Base-by-base conservation (phyloP, 441 rosid species). In the Populus hybrid region DNA sequence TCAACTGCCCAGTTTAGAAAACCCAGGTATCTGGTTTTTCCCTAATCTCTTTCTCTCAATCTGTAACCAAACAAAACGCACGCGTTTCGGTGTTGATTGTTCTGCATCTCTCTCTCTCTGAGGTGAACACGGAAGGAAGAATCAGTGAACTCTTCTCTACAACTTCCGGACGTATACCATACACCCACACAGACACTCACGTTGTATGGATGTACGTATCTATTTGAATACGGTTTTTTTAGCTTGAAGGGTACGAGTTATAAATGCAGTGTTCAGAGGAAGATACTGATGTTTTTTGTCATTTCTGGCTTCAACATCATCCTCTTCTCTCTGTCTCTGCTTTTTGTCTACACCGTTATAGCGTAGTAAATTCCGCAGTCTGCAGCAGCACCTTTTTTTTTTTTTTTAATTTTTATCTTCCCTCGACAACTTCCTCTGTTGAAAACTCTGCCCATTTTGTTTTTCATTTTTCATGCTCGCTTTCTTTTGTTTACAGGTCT, bases 61-160 rank as follows among this genome's bases (percentile, higher is more conserved):
- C 21, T 28, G 64, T 16, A 8, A 11, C 6, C 23, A 29, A 2
- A 5, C 11, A 66, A 76, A 68, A 29, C 73, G 81, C 84, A 79
- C 84, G 82, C 78, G 82, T 69, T 67, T 79, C 82, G 80, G 84
- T 66, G 86, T 79, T 81, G 84, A 85, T 83, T 74, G 69, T 35
- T 33, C 64, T 56, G 8, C 38, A 7, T 29, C 31, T 29, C 38
- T 35, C 38, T 35, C 38, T 7, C 7, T 35, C 68, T 33, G 75
- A 72, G 80, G 72, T 72, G 75, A 72, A 36, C 3, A 29, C 31
- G 31, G 53, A 65, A 53, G 42, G n/a, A 20, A 42, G 28, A 45
- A 35, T 7, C 38, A 35, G 7, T 35, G 38, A 35, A 35, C 38
- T 35, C 38, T 35, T 3, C 38, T 35, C 38, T 35, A 4, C 31